A percentile compares a stretch with the other conserved stretches of the same genome.
These are phyloP conservation scores for Pistacia integerrima DNA, from an alignment of 345 rosid genomes.

Conservation along the genomic window DNA sequence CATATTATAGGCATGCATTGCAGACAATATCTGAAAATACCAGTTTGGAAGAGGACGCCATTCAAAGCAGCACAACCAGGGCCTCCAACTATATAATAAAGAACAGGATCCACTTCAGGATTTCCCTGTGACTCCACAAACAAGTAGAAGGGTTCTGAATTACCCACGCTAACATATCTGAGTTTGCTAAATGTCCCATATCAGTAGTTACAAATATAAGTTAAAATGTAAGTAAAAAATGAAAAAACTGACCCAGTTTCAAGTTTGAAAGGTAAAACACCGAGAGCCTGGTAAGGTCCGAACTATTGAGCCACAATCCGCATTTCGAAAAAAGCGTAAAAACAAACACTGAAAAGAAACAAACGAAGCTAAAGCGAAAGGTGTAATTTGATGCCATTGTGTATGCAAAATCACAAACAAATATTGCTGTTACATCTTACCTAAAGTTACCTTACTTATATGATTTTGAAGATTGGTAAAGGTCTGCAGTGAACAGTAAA, in stretches of 20 bases:
- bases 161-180: conserved; percentile 24
- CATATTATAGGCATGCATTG: too few species aligned
- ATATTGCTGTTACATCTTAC: too few species aligned
- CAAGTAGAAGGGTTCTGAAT: conserved; percentile 30
- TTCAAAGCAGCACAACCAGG: conserved; percentile 36
- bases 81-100: conserved; percentile 28
- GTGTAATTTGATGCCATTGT: too few species aligned
- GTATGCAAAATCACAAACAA: too few species aligned
- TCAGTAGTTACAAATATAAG: too few species aligned
- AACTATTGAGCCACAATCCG: conserved; percentile 24
- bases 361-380: neutral
- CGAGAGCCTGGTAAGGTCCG: conserved; percentile 35
- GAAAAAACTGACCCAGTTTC: conserved; percentile 36
- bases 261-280: conserved; percentile 36
- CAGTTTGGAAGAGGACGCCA: conserved; percentile 31
- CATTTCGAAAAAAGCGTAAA: neutral
- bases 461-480: too few species aligned
- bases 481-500: too few species aligned
- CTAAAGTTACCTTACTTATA: too few species aligned
- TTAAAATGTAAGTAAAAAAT: neutral
- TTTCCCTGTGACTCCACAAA: conserved; percentile 30
- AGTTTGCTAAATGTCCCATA: too few species aligned
- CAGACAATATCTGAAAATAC: neutral
- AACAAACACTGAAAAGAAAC: neutral
- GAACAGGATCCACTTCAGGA: conserved; percentile 24